Conservation (phyloP, 2,329 filamentous ascomycete species). For the Arachnomyces sp. region DNA sequence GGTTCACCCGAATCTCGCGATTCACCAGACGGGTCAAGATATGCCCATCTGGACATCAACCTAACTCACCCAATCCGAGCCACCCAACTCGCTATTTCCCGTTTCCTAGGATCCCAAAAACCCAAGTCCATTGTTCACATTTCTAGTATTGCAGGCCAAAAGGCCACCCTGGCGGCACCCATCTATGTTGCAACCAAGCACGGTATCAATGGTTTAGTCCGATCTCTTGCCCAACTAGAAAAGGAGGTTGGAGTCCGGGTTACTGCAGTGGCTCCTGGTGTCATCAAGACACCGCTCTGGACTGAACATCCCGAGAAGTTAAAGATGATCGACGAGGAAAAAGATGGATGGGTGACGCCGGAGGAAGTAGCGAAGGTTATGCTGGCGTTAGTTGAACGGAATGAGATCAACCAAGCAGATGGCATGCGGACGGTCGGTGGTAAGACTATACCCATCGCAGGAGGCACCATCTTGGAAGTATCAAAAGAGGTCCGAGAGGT, state of each 20-base stretch:
- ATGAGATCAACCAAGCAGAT: conserved; percentile 19
- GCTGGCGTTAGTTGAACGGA: conserved; percentile 48
- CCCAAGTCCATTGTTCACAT: conserved; percentile 42
- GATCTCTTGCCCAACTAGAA: conserved; percentile 45
- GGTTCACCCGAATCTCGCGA: conserved; percentile 37
- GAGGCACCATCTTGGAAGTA: conserved; percentile 51
- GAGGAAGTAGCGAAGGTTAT: conserved; percentile 55
- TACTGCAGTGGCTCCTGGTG: conserved; percentile 53
- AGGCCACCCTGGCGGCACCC: conserved; percentile 30
- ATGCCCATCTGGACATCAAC: conserved; percentile 44
- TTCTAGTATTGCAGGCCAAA: conserved; percentile 42
- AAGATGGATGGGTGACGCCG: conserved; percentile 52
- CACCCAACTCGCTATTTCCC: conserved; percentile 44
- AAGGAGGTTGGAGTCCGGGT: conserved; percentile 46
- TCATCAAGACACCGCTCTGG: conserved; percentile 57
- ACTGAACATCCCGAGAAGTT: conserved; percentile 56
- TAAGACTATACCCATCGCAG: conserved; percentile 30
- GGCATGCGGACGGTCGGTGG: conserved; percentile 25
- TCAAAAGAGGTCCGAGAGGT: conserved; percentile 47
- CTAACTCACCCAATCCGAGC: conserved; percentile 46
- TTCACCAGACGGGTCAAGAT: conserved; percentile 31
- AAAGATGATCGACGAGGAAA: conserved; percentile 39
- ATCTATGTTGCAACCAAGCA: conserved; percentile 46
- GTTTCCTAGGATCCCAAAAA: conserved; percentile 35
- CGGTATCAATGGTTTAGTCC: conserved; percentile 42